A percentile compares a stretch with the other conserved stretches of the same genome.
These are phyloP conservation scores for Blastobotrys ciferrii DNA, from an alignment of 1,139 yeast species.

Conservation along the genomic window DNA sequence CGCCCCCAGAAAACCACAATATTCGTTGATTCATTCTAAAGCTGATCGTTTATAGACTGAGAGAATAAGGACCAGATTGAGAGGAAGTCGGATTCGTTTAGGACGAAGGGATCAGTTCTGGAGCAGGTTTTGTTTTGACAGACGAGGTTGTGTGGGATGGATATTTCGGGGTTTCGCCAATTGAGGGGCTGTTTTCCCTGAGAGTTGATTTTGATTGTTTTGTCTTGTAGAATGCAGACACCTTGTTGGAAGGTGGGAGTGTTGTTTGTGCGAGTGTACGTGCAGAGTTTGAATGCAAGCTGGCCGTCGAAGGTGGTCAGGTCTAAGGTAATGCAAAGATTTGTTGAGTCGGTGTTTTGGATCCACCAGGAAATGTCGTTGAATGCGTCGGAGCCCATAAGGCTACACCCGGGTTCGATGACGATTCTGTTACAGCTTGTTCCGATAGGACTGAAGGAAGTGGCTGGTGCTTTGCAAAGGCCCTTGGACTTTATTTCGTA, in stretches of 20 bases:
- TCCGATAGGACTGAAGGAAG: neutral
- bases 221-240: neutral
- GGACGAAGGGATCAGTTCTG: neutral
- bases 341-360: neutral
- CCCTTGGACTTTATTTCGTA: neutral
- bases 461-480: neutral
- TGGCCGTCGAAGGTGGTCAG: neutral
- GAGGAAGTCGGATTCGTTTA: neutral
- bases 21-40: no score
- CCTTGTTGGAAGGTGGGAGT: neutral
- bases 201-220: neutral
- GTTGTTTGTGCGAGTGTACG: neutral
- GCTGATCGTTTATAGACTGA: neutral
- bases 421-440: neutral
- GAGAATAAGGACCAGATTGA: neutral
- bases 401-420: slow-evolving; percentile 2
- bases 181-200: slow-evolving; percentile 3
- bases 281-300: neutral
- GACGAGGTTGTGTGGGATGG: neutral
- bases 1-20: no score
- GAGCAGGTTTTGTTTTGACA: neutral
- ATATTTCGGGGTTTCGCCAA: neutral
- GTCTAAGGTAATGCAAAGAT: slow-evolving; percentile 1
- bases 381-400: neutral
- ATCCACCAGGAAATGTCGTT: neutral